Conservation (phyloP, 176 grass and related monocot species). For the Canna indica region DNA sequence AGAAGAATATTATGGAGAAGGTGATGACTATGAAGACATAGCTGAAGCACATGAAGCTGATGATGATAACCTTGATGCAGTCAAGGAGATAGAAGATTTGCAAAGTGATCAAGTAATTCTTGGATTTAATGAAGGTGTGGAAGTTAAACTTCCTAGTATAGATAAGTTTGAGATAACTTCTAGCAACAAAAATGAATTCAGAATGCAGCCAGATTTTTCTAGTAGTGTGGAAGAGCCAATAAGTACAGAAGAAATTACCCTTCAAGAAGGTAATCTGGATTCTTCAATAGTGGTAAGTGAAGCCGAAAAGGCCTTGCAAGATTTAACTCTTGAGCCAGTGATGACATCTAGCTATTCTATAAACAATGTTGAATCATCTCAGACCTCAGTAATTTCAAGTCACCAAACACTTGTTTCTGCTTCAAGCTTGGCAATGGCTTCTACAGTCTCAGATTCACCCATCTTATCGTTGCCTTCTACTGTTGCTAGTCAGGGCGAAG, state of each 20-base stretch:
- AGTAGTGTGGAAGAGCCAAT: constrained; percentile 32
- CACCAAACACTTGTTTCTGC: constrained; percentile 20
- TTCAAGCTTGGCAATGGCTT: constrained; percentile 44
- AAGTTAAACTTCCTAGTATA: constrained; percentile 66
- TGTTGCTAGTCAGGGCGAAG: constrained; percentile 38
- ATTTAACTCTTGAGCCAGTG: constrained; percentile 48
- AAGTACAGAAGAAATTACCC: constrained; percentile 16
- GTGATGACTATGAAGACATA: constrained; percentile 40
- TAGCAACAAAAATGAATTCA: constrained; percentile 42
- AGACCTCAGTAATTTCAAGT: constrained; percentile 10
- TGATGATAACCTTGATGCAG: constrained; percentile 52
- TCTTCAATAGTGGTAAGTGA: constrained; percentile 29
- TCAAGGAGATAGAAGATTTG: constrained; percentile 43
- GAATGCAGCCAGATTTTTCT: constrained; percentile 14
- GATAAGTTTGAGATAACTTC: constrained; percentile 47
- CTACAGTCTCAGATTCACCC: constrained; percentile 28
- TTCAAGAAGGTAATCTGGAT: constrained; percentile 11
- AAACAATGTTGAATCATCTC: constrained; percentile 26
- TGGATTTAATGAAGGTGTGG: constrained; percentile 88
- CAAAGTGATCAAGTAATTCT: constrained; percentile 58
- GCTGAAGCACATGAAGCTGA: constrained; percentile 54
- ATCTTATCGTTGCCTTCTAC: constrained; percentile 35
- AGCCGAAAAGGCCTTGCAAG: constrained; percentile 48
- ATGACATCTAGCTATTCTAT: constrained; percentile 18
- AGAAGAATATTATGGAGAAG: constrained; percentile 64